phyloP scores from a whole-genome alignment of 352 stramenopile genomes.

The Aphanomyces invadans region DNA sequence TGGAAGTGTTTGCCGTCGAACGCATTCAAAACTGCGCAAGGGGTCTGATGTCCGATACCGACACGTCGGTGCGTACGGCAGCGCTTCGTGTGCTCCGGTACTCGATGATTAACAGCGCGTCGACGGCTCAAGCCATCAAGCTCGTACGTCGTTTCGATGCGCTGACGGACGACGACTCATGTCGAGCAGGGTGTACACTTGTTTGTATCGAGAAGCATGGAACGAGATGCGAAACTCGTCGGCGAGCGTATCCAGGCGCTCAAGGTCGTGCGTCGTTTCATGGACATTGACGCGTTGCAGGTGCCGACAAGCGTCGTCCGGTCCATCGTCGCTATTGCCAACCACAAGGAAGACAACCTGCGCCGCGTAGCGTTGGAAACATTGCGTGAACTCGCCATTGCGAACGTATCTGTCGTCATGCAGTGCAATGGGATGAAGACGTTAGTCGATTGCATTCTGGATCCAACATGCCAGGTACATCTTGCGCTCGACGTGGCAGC shows the following conservation, averaged over 20 bases:
- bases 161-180: too few relatives aligned
- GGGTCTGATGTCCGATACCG: slow-evolving; percentile 61
- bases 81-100: slow-evolving; percentile 76
- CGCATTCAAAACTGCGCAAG: slow-evolving; percentile 74
- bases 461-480: slow-evolving; percentile 67
- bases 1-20: slow-evolving; percentile 75
- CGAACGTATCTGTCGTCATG: slow-evolving; percentile 75
- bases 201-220: slow-evolving; percentile 76
- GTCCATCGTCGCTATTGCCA: slow-evolving; percentile 75
- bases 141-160: too few relatives aligned
- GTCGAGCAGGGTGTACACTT: slow-evolving; percentile 57
- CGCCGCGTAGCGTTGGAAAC: slow-evolving; percentile 81
- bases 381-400: slow-evolving; percentile 65
- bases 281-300: slow-evolving; percentile 77
- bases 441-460: slow-evolving; percentile 79
- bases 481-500: too few relatives aligned
- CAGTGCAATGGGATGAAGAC: slow-evolving; percentile 78
- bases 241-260: slow-evolving; percentile 79
- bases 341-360: slow-evolving; percentile 86
- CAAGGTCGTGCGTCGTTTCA: slow-evolving; percentile 75
- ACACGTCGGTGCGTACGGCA: slow-evolving; percentile 69
- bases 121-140: slow-evolving; percentile 56
- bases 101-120: slow-evolving; percentile 67
- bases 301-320: slow-evolving; percentile 78
- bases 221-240: slow-evolving; percentile 81